These are phyloP conservation scores for Aspergillus panamensis DNA, from an alignment of 495 filamentous ascomycete species.

Conservation along the genomic window DNA sequence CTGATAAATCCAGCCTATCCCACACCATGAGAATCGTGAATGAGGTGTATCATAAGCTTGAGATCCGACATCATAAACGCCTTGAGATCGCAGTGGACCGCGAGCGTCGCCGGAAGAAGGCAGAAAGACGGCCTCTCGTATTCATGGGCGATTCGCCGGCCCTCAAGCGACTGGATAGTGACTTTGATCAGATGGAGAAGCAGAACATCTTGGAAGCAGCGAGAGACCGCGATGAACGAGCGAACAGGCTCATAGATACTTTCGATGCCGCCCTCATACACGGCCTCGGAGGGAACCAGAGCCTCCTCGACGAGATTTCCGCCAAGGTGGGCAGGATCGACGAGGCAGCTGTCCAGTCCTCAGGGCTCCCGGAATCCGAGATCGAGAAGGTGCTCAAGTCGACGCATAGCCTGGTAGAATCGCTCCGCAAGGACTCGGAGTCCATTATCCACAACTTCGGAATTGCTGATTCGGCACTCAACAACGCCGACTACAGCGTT, in stretches of 20 bases:
- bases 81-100: conserved; percentile 51
- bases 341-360: conserved; percentile 29
- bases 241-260: conserved; percentile 51
- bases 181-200: conserved; percentile 53
- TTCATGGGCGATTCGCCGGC: conserved; percentile 48
- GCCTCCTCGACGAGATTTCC: conserved; percentile 48
- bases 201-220: conserved; percentile 50
- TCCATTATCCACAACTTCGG: conserved; percentile 49
- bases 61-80: conserved; percentile 49
- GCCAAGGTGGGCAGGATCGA: conserved; percentile 39
- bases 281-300: conserved; percentile 51
- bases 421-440: conserved; percentile 47
- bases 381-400: conserved; percentile 46
- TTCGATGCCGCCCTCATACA: conserved; percentile 52
- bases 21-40: conserved; percentile 48
- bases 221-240: conserved; percentile 47
- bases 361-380: conserved; percentile 37
- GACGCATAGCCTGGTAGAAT: conserved; percentile 37
- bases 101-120: conserved; percentile 50
- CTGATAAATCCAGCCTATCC: conserved; percentile 37
- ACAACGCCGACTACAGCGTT: conserved; percentile 52
- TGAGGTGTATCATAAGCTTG: conserved; percentile 44
- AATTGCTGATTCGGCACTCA: conserved; percentile 47
- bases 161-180: conserved; percentile 47
- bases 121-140: conserved; percentile 49